These are phyloP conservation scores for Saccharomycopsis capsularis DNA, from an alignment of 805 yeast genomes.

Conservation along the genomic window DNA sequence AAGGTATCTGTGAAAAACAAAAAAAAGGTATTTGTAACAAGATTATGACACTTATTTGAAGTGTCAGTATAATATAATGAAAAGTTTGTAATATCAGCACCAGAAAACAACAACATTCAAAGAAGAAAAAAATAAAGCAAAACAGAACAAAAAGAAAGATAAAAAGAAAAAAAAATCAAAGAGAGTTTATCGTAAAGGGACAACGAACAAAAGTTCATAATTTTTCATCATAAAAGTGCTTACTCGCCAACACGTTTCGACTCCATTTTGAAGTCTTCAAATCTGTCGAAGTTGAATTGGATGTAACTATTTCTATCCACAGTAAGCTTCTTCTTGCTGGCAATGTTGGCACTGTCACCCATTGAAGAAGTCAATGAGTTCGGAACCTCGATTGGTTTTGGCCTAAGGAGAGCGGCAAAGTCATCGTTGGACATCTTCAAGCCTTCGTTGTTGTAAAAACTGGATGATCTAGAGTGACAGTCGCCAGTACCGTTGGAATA, in stretches of 20 bases:
- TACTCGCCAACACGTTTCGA: constrained; percentile 2
- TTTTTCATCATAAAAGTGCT: not conserved
- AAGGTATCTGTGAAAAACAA: no score
- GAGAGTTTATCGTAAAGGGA: not conserved
- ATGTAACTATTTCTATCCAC: constrained; percentile 18
- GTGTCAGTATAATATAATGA: no score
- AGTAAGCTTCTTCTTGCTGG: constrained; percentile 11
- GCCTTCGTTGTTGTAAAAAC: constrained; percentile 11
- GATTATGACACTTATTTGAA: no score
- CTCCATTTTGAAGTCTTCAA: constrained; percentile 16
- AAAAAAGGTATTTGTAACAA: no score
- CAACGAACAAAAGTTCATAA: not conserved
- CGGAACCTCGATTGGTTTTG: not conserved
- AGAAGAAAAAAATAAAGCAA: no score
- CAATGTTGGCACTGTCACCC: not conserved
- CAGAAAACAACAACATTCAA: no score
- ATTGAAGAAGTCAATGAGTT: not conserved
- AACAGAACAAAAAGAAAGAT: no score
- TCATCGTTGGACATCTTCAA: constrained; percentile 1
- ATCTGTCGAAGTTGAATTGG: constrained; percentile 17
- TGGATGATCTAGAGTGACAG: constrained; percentile 15
- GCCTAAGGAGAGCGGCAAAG: not conserved
- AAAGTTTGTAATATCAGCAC: no score
- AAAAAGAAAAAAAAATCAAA: no score
- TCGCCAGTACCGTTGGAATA: constrained; percentile 13